Evolutionary conservation across 805 yeast genomes (phyloP), one percentile per base, ranked within the genome.

Genomic region (Suhomyces tanzawaensis): DNA sequence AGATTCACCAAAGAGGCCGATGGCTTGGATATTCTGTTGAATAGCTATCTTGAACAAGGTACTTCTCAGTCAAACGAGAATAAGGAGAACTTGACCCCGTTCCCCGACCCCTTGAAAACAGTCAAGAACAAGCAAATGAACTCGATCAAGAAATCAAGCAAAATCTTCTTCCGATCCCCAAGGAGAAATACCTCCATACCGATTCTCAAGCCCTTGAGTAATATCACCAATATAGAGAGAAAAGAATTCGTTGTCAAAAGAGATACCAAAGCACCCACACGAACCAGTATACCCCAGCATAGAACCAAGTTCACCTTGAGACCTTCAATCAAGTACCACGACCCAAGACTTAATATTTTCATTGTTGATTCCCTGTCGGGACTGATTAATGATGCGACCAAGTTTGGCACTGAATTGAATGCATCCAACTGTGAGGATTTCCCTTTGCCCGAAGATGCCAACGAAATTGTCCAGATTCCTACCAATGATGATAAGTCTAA

Each of bases 401-500:
- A 71, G 46, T 81, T 76, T 57, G 88, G 85, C 2, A 81, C 87
- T 1, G 85, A 81, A 53, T 65, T 81, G 40, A 81, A 81, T 52
- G 71, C 85, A 0, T 68, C 74, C 25, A 80, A 79, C 48, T 70
- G 82, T 41, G 76, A 72, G 43, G 85, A 82, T 7, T 74, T 81
- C 33, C 80, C 81, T 9, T 55, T 81, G 13, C 88, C 86, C 0
- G 79, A 73, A 40, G 71, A 69, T 38, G 62, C 65, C 2, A 72
- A 75, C 40, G 85, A 80, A 50, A 62, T 76, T 14, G 84, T 80
- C 4, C 78, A 78, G 25, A 78, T 80, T 13, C 85, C 85, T 14
- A 67, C 74, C 29, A 66, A 68, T 37, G 58, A 53, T 26, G 45
- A 41, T 14, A 41, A 46, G 23, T 34, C 45, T 22, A 49, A 49